A percentile compares a stretch with the other conserved stretches of the same genome.
Evolutionary conservation across 345 rosid genomes (phyloP).

Genomic region (Stellera chamaejasme): DNA sequence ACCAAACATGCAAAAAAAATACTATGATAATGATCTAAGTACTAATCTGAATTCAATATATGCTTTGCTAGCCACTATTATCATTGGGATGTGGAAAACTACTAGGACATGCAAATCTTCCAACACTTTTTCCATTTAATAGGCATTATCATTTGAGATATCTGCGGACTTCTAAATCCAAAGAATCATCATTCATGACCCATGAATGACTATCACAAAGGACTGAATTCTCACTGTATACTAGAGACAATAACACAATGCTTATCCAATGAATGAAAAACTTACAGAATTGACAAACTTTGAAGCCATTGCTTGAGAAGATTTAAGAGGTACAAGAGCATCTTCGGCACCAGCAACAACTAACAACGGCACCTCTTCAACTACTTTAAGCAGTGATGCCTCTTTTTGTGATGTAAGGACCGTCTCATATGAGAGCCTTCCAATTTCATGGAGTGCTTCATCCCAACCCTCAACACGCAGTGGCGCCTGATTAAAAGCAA

Average conservation of each 20-base stretch:
- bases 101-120: too few relatives aligned
- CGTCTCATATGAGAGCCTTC: conserved; percentile 76
- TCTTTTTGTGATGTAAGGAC: conserved; percentile 61
- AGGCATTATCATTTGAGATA: too few relatives aligned
- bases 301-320: conserved; percentile 79
- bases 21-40: too few relatives aligned
- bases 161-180: too few relatives aligned
- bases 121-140: too few relatives aligned
- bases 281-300: conserved; percentile 91
- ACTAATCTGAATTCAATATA: too few relatives aligned
- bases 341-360: conserved; percentile 89
- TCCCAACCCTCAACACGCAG: conserved; percentile 91
- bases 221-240: background rate
- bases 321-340: conserved; percentile 69
- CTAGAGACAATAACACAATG: background rate
- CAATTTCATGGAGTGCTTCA: conserved; percentile 90
- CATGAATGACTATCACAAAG: too few relatives aligned
- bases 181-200: too few relatives aligned
- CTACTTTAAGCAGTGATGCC: conserved; percentile 47
- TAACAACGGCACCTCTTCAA: conserved; percentile 60
- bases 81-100: too few relatives aligned
- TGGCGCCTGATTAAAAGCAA: conserved; percentile 49
- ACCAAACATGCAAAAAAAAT: too few relatives aligned
- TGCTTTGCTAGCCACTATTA: too few relatives aligned
- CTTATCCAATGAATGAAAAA: conserved; percentile 5